phyloP scores from a whole-genome alignment of 805 yeast genomes.

The Myxozyma sirexii region DNA sequence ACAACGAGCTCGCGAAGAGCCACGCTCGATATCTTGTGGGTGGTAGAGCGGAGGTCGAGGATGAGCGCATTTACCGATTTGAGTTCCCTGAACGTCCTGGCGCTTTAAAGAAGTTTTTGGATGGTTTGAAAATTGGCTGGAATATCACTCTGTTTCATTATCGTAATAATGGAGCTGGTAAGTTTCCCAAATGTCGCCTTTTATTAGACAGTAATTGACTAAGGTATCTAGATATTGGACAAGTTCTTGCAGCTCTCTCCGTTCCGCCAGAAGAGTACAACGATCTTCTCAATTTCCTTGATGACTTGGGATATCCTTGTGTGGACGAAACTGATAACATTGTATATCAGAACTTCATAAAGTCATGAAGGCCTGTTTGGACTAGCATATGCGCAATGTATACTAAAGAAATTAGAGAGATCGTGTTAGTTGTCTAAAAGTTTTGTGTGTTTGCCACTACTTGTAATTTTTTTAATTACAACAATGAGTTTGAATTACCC shows the following conservation, averaged over 20 bases:
- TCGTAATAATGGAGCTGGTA: slow-evolving; percentile 84
- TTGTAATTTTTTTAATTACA: too few relatives aligned
- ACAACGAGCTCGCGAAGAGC: slow-evolving; percentile 91
- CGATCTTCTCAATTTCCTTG: slow-evolving; percentile 68
- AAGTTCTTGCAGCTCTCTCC: slow-evolving; percentile 84
- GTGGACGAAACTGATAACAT: slow-evolving; percentile 81
- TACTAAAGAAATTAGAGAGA: background rate
- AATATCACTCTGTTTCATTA: slow-evolving; percentile 93
- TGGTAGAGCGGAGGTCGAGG: slow-evolving; percentile 71
- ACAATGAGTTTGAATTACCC: background rate
- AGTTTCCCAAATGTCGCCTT: background rate
- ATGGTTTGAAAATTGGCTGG: slow-evolving; percentile 75
- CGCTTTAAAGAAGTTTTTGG: slow-evolving; percentile 80
- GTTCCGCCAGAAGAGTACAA: slow-evolving; percentile 72
- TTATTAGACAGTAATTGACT: background rate
- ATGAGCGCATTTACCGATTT: slow-evolving; percentile 79
- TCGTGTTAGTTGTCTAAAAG: too few relatives aligned
- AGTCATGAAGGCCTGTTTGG: slow-evolving; percentile 3
- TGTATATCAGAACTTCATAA: slow-evolving; percentile 79
- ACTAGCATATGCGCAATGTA: background rate
- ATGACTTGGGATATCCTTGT: slow-evolving; percentile 72
- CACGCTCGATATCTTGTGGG: slow-evolving; percentile 97
- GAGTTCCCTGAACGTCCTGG: slow-evolving; percentile 99
- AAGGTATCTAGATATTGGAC: slow-evolving; percentile 74
- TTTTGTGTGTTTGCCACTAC: background rate